Base-by-base conservation (phyloP, 257 asterid species). In the Cynanchum wilfordii region DNA sequence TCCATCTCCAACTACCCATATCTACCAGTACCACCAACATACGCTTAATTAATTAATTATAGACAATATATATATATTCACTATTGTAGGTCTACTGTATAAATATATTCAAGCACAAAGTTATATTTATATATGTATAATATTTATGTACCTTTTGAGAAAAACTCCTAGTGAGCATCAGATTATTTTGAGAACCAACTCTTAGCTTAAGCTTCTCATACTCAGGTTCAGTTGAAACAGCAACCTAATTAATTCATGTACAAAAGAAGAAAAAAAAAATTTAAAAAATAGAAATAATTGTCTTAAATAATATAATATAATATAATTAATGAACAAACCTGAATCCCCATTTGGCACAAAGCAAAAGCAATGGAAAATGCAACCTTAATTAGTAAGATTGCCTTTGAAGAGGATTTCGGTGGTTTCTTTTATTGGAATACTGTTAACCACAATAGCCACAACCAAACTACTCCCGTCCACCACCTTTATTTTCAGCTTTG, bases 401-500 rank as follows among this genome's bases (percentile, higher is more conserved):
- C 98, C 98, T 36, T 88, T 76, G 9, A 92, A 83, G 56, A 88
- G 76, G 36, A 89, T 86, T 36, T 83, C 87, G 16, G 84, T 77
- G 38, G 96, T 82, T 71, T 89, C 94, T 56, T 87, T 88, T n/a
- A n/a, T n/a, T 4, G 97, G 96, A 49, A 93, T 87, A 79, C 87
- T 84, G 44, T 93, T 91, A 9, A 93, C 71, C 51, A 91, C 94
- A 54, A 89, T 72, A 2, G 96, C 97, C 45, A 89, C 96, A 5
- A 88, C 96, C 47, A 93, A 78, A 76, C 97, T 89, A 72, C 92
- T 87, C 75, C 97, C 98, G 70, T 93, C 98, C 0, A 93, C 89
- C 78, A 93, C 24, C 83, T 79, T 93, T 74, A 93, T 85, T 74
- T 83, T 87, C 29, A 93, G 81, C 75, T 79, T 64, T 3, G 97